phyloP scores from a whole-genome alignment of 495 filamentous ascomycete genomes.

The Penicillium alfredii region DNA sequence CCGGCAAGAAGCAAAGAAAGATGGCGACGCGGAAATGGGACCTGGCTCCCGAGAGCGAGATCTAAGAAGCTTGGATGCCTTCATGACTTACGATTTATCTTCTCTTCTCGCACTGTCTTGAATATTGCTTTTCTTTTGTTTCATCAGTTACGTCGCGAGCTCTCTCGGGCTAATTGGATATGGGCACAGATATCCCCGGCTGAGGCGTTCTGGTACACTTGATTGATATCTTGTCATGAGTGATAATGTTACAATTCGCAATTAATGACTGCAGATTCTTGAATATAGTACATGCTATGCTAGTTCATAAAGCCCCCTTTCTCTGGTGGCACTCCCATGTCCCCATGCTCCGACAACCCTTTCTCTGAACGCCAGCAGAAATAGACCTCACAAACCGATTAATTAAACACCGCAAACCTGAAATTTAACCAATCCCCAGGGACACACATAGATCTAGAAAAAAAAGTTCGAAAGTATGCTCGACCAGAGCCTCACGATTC shows the following conservation, averaged over 20 bases:
- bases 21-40: slow-evolving; percentile 53
- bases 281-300: slow-evolving; percentile 9
- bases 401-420: too few relatives aligned
- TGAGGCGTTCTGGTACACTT: slow-evolving; percentile 16
- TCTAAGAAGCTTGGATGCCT: slow-evolving; percentile 16
- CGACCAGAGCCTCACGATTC: background rate
- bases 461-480: too few relatives aligned
- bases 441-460: too few relatives aligned
- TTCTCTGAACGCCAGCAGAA: slow-evolving; percentile 1
- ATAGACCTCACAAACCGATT: too few relatives aligned
- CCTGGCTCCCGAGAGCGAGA: slow-evolving; percentile 48
- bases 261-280: background rate
- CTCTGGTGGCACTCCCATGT: too few relatives aligned
- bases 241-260: slow-evolving; percentile 3
- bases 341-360: too few relatives aligned
- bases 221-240: background rate
- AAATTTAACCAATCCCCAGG: too few relatives aligned
- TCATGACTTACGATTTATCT: slow-evolving; percentile 21
- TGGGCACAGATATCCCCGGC: slow-evolving; percentile 10
- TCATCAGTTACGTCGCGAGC: background rate
- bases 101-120: background rate
- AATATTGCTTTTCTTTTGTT: slow-evolving; percentile 2
- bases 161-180: slow-evolving; percentile 4
- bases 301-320: slow-evolving; percentile 2
- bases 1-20: slow-evolving; percentile 46